phyloP scores from a whole-genome alignment of 441 rosid genomes.

The Omphalea diandra region DNA sequence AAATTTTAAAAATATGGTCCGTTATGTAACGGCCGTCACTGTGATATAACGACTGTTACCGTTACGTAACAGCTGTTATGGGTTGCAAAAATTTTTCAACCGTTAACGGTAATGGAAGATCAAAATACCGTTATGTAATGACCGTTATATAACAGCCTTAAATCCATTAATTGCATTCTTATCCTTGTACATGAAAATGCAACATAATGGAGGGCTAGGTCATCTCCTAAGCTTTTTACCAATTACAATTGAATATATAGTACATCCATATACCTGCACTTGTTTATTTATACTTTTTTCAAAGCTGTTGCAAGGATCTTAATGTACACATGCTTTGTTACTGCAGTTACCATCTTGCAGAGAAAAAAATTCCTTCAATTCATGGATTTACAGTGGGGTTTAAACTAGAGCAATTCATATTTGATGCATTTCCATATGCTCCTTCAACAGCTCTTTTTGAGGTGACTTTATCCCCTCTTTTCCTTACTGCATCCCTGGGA shows the following conservation, averaged over 20 bases:
- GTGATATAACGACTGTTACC: too few relatives aligned
- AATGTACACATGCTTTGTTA: slow-evolving; percentile 18
- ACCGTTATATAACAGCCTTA: too few relatives aligned
- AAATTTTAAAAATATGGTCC: too few relatives aligned
- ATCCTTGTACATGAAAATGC: neutral
- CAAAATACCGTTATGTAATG: too few relatives aligned
- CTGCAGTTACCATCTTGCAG: slow-evolving; percentile 95
- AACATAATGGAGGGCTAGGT: neutral
- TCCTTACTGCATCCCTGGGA: neutral
- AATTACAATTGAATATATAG: neutral
- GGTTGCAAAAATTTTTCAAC: too few relatives aligned
- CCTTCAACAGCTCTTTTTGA: slow-evolving; percentile 97
- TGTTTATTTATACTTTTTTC: neutral
- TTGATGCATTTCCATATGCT: slow-evolving; percentile 96
- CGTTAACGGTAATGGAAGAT: too few relatives aligned
- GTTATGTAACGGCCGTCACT: too few relatives aligned
- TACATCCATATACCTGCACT: neutral
- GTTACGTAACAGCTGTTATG: too few relatives aligned
- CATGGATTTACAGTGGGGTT: slow-evolving; percentile 74
- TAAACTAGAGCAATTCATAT: slow-evolving; percentile 94
- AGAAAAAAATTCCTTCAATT: slow-evolving; percentile 91
- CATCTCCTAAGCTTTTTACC: neutral
- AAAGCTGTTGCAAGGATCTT: slow-evolving; percentile 9
- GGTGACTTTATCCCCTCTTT: slow-evolving; percentile 39
- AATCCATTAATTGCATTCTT: too few relatives aligned